phyloP scores from a whole-genome alignment of 2,329 filamentous ascomycete species.

The Podosphaera fusca region DNA sequence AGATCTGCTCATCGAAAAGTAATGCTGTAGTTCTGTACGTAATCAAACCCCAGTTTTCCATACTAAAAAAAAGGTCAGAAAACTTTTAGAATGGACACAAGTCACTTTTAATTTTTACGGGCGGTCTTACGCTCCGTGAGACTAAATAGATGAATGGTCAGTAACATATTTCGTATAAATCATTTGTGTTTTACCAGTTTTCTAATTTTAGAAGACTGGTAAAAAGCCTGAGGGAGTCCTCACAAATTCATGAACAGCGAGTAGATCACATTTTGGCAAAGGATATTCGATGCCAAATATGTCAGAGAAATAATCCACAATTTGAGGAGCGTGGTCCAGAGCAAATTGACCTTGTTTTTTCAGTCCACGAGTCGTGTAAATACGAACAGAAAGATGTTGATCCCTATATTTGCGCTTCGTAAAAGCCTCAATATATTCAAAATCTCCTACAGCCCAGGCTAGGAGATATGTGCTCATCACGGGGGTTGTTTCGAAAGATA shows the following conservation, averaged over 20 bases:
- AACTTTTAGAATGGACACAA: neutral
- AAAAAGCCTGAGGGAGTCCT: conserved; percentile 12
- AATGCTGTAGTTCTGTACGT: conserved; percentile 91
- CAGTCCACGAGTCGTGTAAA: conserved; percentile 88
- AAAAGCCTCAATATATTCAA: conserved; percentile 84
- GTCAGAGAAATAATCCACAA: conserved; percentile 92
- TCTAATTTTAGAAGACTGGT: neutral
- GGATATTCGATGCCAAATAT: conserved; percentile 86
- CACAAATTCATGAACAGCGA: conserved; percentile 82
- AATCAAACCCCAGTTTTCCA: conserved; percentile 70
- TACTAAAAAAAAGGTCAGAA: conserved; percentile 5
- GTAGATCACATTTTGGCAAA: conserved; percentile 71
- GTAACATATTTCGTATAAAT: conserved; percentile 7
- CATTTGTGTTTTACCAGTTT: neutral
- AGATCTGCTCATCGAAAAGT: conserved; percentile 83
- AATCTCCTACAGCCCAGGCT: conserved; percentile 89
- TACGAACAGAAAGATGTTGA: conserved; percentile 72
- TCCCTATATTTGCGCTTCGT: conserved; percentile 81
- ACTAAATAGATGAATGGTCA: conserved; percentile 24
- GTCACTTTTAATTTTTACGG: neutral
- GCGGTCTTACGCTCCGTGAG: conserved; percentile 41
- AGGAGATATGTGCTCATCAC: conserved; percentile 82
- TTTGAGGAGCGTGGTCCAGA: conserved; percentile 72
- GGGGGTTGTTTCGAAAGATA: conserved; percentile 64
- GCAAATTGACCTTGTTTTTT: conserved; percentile 82